Base-by-base conservation (phyloP, 176 grass and related monocot species). In the Carex parvula region DNA sequence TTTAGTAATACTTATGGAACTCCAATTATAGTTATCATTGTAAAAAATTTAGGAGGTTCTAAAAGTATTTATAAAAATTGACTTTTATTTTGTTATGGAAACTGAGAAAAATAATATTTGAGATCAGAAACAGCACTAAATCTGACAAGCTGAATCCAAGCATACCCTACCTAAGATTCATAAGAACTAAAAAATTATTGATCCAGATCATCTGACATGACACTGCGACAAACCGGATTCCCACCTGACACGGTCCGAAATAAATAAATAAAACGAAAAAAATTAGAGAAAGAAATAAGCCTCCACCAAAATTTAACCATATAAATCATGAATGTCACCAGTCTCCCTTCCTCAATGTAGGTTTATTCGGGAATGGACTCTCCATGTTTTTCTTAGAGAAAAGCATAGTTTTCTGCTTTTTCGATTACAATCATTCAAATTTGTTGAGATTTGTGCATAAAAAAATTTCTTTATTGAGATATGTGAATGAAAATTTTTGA, bases 101-200 rank as follows among this genome's bases (percentile, higher is more conserved):
- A 69, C 0, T 37, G 15, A 42, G 70, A 68, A 18, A 50, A 22
- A 50, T 24, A 74, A 6, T 11, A 52, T 74, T 67, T 30, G 9
- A 67, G 64, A 26, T 42, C 18, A 72, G 29, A 46, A 5, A 46
- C n/a, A 73, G n/a, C 42, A 74, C 44, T 53, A 52, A 48, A 74
- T 74, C 46, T 74, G 70, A 52, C n/a, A 74, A 74, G 53, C 70
- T 74, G 70, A 52, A 74, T 74, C 70, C 21, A 52, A 26, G 26
- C 4, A 26, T 53, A 74, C 44, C 44, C 42, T 26, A 74, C 42
- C 44, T 14, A 74, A 52, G 70, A 74, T 74, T 74, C 44, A 74
- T 0, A 69, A 1, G 8, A 52, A 3, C 70, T 21, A 20, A 50
- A 24, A 73, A 50, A 5, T 73, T 50, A 14, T 10, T 13, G 10